Evolutionary conservation across 2,329 filamentous ascomycete species (phyloP), one percentile per base, ranked within the genome.

Genomic region (Sporothrix humicola): DNA sequence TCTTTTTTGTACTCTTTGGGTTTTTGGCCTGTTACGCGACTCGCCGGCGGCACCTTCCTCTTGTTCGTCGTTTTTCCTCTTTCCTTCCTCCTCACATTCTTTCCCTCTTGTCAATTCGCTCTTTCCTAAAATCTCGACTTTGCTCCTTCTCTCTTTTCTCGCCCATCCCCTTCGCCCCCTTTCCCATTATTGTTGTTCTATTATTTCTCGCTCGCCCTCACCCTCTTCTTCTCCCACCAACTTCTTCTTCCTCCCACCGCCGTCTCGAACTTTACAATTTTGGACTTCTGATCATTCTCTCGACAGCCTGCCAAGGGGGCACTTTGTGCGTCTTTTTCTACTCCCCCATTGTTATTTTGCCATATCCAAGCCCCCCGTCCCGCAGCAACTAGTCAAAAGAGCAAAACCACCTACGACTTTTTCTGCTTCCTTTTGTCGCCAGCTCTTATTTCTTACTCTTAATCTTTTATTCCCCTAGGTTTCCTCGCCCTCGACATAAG

Each of bases 301-400:
- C 26, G 13, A 50, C 58, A 13, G 20, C 10, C 48, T 54, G 31
- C 31, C 50, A 42, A 52, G 15, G 42, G 17, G 20, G 13, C 37
- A 2, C 61, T 46, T 26, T 6, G 26, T 65, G 50, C 37, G 46
- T 65, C 42, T 72, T 72, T 72, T 72, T 72, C 65, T 46, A 72
- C 61, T 50, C 71, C 58, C 44, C 56, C n/a, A 26, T 63, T 20
- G 61, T 65, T 5, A 13, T 66, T 66, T 66, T 48, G 42, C 42
- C 42, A 48, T 48, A 66, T 66, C 59, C 61, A 65, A 46, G 31
- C 42, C 61, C 42, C 42, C 61, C 20, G 5, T 48, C 42, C 70
- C 70, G 59, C 44, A 72, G 48, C 31, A 72, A 44, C 42, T 46
- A 52, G 56, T 48, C 59, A 59, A 26, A 56, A 17, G 31, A 66